Conservation (phyloP, 1,284 basidiomycete genomes). For the Malassezia pachydermatis region DNA sequence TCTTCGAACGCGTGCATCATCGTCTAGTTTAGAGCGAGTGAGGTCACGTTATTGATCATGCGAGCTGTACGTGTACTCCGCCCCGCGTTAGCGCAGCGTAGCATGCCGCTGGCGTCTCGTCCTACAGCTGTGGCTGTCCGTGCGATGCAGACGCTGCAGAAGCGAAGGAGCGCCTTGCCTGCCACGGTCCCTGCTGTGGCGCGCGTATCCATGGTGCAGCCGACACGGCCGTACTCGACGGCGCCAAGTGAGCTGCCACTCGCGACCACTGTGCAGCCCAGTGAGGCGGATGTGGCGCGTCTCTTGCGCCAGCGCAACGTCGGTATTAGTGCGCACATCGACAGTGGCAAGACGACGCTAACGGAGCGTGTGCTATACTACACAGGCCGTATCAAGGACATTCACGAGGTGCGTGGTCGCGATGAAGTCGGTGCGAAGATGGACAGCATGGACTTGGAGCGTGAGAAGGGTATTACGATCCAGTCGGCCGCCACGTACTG, state of each 20-base stretch:
- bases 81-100: not conserved
- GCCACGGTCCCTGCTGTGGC: conserved; percentile 22
- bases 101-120: not conserved
- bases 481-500: conserved; percentile 97
- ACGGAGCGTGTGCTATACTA: conserved; percentile 97
- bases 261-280: conserved; percentile 16
- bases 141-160: conserved; percentile 14
- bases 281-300: conserved; percentile 38
- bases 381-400: conserved; percentile 86
- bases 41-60: not conserved
- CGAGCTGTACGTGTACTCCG: conserved; percentile 7
- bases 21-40: too few relatives aligned
- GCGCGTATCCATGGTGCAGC: conserved; percentile 17
- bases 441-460: conserved; percentile 98
- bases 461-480: conserved; percentile 98
- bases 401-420: conserved; percentile 92
- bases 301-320: conserved; percentile 49
- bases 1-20: too few relatives aligned
- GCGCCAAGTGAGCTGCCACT: conserved; percentile 4
- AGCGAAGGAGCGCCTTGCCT: conserved; percentile 16
- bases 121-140: not conserved
- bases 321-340: conserved; percentile 53
- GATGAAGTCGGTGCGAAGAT: conserved; percentile 98
- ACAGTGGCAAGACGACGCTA: conserved; percentile 95
- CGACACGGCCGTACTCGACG: conserved; percentile 19